Evolutionary conservation across 2,329 filamentous ascomycete species (phyloP).

Genomic region (Ascochyta lentis): DNA sequence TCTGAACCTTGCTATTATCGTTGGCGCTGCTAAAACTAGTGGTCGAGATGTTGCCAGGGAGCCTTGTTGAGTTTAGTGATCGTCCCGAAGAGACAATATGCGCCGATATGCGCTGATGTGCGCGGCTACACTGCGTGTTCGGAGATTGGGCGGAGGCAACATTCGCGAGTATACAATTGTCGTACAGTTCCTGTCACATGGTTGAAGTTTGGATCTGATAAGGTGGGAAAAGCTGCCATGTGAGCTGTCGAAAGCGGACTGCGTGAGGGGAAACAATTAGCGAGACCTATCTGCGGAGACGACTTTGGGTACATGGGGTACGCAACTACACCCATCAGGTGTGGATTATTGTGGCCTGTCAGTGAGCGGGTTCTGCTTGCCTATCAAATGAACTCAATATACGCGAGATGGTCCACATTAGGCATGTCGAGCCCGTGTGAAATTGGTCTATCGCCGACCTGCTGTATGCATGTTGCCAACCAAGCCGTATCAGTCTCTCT

Average conservation of each 20-base stretch:
- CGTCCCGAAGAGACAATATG: not conserved
- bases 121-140: slow-evolving; percentile 3
- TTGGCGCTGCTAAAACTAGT: too few species aligned
- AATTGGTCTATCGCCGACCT: not conserved
- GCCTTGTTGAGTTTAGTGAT: slow-evolving; percentile 2
- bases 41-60: not conserved
- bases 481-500: slow-evolving; percentile 4
- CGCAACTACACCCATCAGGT: not conserved
- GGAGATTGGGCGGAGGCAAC: slow-evolving; percentile 3
- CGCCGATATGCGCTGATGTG: slow-evolving; percentile 1
- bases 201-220: not conserved
- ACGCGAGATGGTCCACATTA: not conserved
- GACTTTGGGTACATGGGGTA: slow-evolving; percentile 1
- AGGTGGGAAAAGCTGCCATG: not conserved
- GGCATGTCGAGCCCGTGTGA: not conserved
- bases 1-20: too few species aligned
- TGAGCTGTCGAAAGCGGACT: not conserved
- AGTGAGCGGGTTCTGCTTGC: not conserved
- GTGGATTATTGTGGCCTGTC: not conserved
- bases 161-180: not conserved
- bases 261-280: slow-evolving; percentile 1
- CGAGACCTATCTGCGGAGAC: slow-evolving; percentile 1
- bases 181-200: not conserved
- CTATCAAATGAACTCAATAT: not conserved
- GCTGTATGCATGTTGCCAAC: not conserved